Percentiles rank a stretch among this genome's conserved stretches.
These are phyloP conservation scores for Cytospora mali DNA, from an alignment of 2,329 filamentous ascomycete genomes.

Conservation along the genomic window DNA sequence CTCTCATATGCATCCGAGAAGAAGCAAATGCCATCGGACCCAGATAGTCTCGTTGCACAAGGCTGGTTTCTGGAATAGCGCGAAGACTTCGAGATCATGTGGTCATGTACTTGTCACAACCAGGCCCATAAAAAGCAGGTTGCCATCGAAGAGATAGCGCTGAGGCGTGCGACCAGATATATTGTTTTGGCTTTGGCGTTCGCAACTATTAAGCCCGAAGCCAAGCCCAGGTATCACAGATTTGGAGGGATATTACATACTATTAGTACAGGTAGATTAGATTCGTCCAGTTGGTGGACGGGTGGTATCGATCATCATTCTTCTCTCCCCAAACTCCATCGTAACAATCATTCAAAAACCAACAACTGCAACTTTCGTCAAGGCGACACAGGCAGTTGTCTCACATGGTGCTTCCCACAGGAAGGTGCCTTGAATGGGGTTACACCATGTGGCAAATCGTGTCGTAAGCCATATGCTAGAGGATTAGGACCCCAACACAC, in stretches of 20 bases:
- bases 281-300: slow-evolving; percentile 14
- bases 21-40: not conserved
- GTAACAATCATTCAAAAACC: slow-evolving; percentile 7
- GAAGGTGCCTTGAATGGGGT: not conserved
- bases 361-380: not conserved
- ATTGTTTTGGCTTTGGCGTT: not conserved
- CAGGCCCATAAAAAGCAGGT: not conserved
- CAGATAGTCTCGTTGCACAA: not conserved
- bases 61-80: not conserved
- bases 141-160: not conserved
- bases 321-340: slow-evolving; percentile 3
- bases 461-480: not conserved
- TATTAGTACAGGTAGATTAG: slow-evolving; percentile 18
- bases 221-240: slow-evolving; percentile 18
- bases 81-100: not conserved
- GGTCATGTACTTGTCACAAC: not conserved
- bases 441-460: not conserved
- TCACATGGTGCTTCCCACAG: not conserved
- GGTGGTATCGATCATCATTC: slow-evolving; percentile 14
- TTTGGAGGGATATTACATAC: slow-evolving; percentile 5
- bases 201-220: slow-evolving; percentile 6
- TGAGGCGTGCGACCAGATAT: not conserved
- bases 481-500: not conserved
- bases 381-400: not conserved
- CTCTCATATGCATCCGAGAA: not conserved